Conservation (phyloP, 176 grass and related monocot species). For the Triticum urartu region DNA sequence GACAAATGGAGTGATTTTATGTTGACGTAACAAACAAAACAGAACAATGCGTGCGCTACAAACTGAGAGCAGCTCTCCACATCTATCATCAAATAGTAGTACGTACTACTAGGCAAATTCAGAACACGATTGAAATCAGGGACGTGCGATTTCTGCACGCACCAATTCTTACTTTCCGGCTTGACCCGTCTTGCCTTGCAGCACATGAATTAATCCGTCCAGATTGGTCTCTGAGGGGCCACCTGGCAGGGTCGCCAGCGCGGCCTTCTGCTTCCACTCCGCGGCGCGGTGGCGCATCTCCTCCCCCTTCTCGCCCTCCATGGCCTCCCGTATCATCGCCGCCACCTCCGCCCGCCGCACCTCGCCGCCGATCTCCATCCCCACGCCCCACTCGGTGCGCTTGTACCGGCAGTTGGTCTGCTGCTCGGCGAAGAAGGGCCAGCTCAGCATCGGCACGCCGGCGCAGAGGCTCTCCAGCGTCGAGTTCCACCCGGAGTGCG, state of each 20-base stretch:
- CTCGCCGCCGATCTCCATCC: constrained; percentile 63
- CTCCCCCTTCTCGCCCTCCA: constrained; percentile 60
- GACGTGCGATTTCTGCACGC: background rate
- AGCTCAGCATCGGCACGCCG: constrained; percentile 72
- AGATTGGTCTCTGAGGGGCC: constrained; percentile 22
- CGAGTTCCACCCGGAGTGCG: constrained; percentile 82
- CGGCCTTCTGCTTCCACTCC: constrained; percentile 49
- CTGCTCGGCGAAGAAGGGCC: constrained; percentile 86
- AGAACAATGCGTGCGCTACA: background rate
- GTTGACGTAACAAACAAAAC: background rate
- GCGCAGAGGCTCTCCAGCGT: constrained; percentile 65
- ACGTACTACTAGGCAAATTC: background rate
- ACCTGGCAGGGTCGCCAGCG: background rate
- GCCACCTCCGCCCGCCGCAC: constrained; percentile 52
- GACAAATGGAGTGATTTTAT: background rate
- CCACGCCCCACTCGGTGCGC: constrained; percentile 62
- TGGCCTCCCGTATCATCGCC: constrained; percentile 43
- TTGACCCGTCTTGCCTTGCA: background rate
- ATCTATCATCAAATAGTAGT: too few relatives aligned
- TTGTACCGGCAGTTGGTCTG: constrained; percentile 64
- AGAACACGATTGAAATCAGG: background rate
- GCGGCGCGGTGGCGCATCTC: constrained; percentile 48
- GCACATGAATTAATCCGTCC: constrained; percentile 18
- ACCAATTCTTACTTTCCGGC: background rate
- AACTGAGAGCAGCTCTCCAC: too few relatives aligned